These are phyloP conservation scores for Neurospora africana DNA, from an alignment of 495 filamentous ascomycete species.

Conservation along the genomic window DNA sequence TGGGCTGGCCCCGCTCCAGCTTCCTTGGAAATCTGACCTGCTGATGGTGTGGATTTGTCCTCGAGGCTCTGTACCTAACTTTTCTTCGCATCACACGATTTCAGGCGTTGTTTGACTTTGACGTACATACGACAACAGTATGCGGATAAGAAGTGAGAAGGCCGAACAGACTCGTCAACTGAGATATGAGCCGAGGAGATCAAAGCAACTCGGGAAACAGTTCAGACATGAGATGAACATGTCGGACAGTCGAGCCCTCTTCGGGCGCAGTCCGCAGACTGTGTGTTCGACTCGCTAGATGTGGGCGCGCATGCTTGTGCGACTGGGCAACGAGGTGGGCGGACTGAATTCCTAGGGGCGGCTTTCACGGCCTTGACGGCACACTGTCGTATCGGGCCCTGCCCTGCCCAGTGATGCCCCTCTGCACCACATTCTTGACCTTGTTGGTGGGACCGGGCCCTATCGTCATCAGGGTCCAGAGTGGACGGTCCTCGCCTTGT, in stretches of 20 bases:
- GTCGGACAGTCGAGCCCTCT: background rate
- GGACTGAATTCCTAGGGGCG: background rate
- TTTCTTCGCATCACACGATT: background rate
- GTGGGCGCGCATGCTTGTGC: background rate
- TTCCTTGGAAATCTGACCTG: background rate
- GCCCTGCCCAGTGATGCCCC: background rate
- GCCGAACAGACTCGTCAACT: background rate
- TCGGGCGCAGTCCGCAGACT: background rate
- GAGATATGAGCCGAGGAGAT: background rate
- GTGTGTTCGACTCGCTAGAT: background rate
- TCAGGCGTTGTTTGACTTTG: background rate
- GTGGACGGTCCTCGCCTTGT: background rate
- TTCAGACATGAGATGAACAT: background rate
- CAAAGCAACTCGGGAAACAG: background rate
- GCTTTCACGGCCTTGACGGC: background rate
- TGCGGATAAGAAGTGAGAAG: background rate
- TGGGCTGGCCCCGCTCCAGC: background rate
- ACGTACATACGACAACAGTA: background rate
- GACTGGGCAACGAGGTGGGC: background rate
- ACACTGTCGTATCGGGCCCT: background rate
- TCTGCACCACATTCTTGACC: constrained; percentile 11
- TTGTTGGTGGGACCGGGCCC: constrained; percentile 19
- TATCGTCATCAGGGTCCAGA: constrained; percentile 3
- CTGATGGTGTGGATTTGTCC: background rate
- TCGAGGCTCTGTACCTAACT: background rate